phyloP scores from a whole-genome alignment of 2,329 filamentous ascomycete genomes.

The Microsporum canis region DNA sequence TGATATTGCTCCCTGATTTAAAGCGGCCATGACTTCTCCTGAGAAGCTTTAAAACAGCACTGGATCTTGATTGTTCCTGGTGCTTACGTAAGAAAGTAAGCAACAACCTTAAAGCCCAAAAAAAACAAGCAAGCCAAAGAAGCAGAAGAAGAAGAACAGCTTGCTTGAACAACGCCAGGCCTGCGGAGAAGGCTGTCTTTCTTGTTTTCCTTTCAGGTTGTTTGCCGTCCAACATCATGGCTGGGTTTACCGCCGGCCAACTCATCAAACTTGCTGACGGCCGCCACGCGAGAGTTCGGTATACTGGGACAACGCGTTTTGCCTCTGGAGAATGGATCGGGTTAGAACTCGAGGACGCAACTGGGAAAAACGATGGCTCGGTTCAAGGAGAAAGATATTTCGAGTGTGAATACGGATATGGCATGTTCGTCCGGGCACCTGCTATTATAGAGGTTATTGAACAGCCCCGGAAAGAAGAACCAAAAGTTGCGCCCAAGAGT shows the following conservation, averaged over 20 bases:
- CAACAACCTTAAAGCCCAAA: background rate
- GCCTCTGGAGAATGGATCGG: conserved; percentile 78
- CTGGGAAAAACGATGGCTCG: conserved; percentile 88
- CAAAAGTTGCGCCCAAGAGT: conserved; percentile 19
- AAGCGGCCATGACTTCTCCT: background rate
- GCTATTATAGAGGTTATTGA: conserved; percentile 48
- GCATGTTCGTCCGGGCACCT: conserved; percentile 76
- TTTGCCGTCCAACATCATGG: conserved; percentile 17
- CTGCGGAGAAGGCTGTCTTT: background rate
- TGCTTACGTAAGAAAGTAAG: background rate
- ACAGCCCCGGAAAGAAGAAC: conserved; percentile 21
- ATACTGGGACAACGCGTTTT: conserved; percentile 68
- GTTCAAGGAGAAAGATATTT: conserved; percentile 85
- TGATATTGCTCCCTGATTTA: background rate
- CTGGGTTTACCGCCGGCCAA: conserved; percentile 48
- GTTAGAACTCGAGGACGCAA: conserved; percentile 69
- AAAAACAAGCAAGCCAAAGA: background rate
- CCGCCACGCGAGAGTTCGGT: conserved; percentile 66
- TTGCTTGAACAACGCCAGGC: background rate
- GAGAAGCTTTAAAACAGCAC: background rate
- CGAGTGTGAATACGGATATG: conserved; percentile 56
- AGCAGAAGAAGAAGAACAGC: background rate
- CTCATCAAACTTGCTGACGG: conserved; percentile 68
- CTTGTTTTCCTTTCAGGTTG: background rate
- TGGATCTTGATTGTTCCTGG: background rate